Conservation (phyloP, 2,329 filamentous ascomycete species). For the Sporothrix euskadiensis region DNA sequence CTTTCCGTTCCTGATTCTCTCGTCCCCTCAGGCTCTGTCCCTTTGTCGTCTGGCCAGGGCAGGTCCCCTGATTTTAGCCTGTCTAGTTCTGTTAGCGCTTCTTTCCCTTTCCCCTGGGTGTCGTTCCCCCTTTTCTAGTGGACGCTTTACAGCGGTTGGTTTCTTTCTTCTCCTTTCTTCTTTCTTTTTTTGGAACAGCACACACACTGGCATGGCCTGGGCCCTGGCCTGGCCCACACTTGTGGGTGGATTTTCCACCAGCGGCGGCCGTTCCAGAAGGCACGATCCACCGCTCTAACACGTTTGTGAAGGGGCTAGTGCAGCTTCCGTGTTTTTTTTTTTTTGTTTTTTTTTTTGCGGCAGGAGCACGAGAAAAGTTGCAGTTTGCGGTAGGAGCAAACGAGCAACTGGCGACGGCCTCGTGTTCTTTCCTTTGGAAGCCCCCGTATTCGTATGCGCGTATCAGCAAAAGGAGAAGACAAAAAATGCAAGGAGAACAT, state of each 20-base stretch:
- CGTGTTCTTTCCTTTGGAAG: background rate
- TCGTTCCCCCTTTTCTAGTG: constrained; percentile 1
- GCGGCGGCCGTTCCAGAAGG: constrained; percentile 25
- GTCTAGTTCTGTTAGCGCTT: background rate
- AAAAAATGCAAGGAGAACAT: background rate
- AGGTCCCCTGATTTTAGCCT: constrained; percentile 14
- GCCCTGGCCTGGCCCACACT: background rate
- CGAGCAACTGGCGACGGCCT: background rate
- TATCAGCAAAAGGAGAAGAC: background rate
- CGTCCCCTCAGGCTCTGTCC: background rate
- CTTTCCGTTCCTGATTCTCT: background rate
- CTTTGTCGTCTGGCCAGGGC: background rate
- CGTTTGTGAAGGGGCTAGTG: constrained; percentile 8
- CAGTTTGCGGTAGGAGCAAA: constrained; percentile 11
- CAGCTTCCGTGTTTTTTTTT: background rate
- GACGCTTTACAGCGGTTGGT: background rate
- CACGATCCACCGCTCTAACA: constrained; percentile 16
- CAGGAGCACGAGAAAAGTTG: constrained; percentile 4
- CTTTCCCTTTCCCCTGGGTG: background rate
- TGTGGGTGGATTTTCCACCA: constrained; percentile 12
- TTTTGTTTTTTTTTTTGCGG: background rate
- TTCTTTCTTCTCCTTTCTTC: background rate
- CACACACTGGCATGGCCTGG: constrained; percentile 1
- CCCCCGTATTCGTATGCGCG: constrained; percentile 1
- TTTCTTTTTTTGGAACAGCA: constrained; percentile 28